A percentile compares a stretch with the other conserved stretches of the same genome.
Evolutionary conservation across 176 grass and related monocot species (phyloP).

Genomic region (Raddia distichophylla): DNA sequence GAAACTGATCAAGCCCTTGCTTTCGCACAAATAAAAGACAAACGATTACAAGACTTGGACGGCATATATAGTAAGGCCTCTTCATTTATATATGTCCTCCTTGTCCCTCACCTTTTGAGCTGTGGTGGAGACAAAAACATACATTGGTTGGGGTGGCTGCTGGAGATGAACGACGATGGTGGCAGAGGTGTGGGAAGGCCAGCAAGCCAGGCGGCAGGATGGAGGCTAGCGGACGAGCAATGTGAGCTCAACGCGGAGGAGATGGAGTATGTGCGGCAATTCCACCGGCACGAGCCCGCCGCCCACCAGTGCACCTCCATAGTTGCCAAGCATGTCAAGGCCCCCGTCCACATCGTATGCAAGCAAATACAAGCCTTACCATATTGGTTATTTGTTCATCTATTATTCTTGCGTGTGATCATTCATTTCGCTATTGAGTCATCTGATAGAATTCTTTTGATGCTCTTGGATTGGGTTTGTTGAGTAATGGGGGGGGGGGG

Average conservation of each 20-base stretch:
- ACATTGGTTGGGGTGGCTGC: not conserved
- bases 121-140: not conserved
- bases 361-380: not conserved
- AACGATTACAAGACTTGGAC: too few relatives aligned
- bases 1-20: not conserved
- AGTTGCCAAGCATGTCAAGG: conserved; percentile 75
- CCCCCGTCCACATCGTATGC: conserved; percentile 70
- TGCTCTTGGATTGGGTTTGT: too few relatives aligned
- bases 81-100: not conserved
- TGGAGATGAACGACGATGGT: not conserved
- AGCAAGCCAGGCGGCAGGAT: not conserved
- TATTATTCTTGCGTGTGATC: not conserved
- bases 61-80: too few relatives aligned
- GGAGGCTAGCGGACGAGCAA: conserved; percentile 63
- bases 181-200: not conserved
- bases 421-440: not conserved
- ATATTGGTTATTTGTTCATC: not conserved
- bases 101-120: not conserved
- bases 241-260: conserved; percentile 50
- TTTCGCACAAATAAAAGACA: not conserved
- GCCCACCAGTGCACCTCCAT: conserved; percentile 72
- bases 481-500: too few relatives aligned
- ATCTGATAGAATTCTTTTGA: too few relatives aligned
- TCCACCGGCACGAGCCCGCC: conserved; percentile 57
- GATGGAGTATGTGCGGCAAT: conserved; percentile 57